These are phyloP conservation scores for Periconia sp. DNA, from an alignment of 2,329 filamentous ascomycete species.

Conservation along the genomic window DNA sequence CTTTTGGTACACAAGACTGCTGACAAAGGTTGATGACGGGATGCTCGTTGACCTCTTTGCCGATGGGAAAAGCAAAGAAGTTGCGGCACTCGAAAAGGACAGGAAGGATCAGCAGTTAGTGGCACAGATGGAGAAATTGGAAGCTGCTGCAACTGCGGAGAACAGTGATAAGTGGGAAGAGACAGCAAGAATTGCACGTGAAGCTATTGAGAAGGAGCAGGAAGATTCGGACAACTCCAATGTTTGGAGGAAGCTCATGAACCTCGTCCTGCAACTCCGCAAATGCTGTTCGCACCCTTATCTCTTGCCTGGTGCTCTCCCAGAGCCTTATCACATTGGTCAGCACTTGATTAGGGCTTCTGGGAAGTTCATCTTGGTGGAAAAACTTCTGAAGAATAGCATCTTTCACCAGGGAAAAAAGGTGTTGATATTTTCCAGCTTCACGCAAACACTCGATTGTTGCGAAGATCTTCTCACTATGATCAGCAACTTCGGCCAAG, in stretches of 20 bases:
- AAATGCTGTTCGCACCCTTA: conserved; percentile 61
- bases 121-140: conserved; percentile 32
- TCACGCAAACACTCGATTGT: conserved; percentile 54
- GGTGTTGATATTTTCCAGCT: conserved; percentile 60
- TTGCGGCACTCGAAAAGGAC: conserved; percentile 41
- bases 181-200: conserved; percentile 94
- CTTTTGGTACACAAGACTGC: conserved; percentile 59
- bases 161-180: conserved; percentile 51
- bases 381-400: conserved; percentile 53
- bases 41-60: conserved; percentile 57
- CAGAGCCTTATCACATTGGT: conserved; percentile 50
- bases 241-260: conserved; percentile 55
- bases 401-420: conserved; percentile 56
- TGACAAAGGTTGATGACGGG: conserved; percentile 56
- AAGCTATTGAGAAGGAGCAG: conserved; percentile 64
- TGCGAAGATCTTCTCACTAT: conserved; percentile 55
- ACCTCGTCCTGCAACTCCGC: conserved; percentile 58
- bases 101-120: conserved; percentile 40
- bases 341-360: conserved; percentile 54
- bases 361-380: conserved; percentile 59
- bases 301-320: conserved; percentile 49
- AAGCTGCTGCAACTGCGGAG: conserved; percentile 10
- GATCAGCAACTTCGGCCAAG: conserved; percentile 43
- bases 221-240: conserved; percentile 28
- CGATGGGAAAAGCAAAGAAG: conserved; percentile 49